Evolutionary conservation across 2,329 filamentous ascomycete species (phyloP), one percentile per base, ranked within the genome.

Genomic region (Stachybotrys chartarum): DNA sequence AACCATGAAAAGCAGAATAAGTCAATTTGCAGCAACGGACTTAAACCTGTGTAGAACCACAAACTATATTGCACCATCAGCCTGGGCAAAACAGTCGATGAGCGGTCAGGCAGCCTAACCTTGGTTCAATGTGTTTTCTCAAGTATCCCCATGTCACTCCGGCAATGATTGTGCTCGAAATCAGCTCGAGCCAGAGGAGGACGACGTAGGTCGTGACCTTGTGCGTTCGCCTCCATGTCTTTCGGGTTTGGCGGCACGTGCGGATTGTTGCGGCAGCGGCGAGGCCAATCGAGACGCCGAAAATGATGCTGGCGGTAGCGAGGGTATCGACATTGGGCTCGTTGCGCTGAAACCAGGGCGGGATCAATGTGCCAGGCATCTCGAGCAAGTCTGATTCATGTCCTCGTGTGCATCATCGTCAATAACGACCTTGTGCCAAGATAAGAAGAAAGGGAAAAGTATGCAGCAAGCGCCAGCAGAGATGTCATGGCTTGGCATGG

Each of bases 111-210:
- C 31, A 24, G 32, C 11, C 57, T 53, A 55, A 65, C 63, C 63
- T 58, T 18, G 63, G 59, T 17, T 59, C 55, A 52, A 75, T 71
- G 45, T 58, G 63, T 14, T 60, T 64, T 48, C 65, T 58, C 5
- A 75, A 53, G 55, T 68, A 70, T 8, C 70, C 66, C 70, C 70
- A 76, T 24, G 64, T 67, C 5, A 72, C 56, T 5, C 70, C 61
- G 24, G 67, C 67, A 50, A 74, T 71, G 8, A 66, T 56, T 7
- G 66, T 60, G 57, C 67, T 72, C 3, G 69, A 63, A 10, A 68
- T 45, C 49, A 72, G 63, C 56, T 75, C 72, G 18, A 66, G 52
- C 74, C 75, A 77, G 48, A 76, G 69, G 60, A 75, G 63, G 55
- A 66, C 61, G 44, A 75, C 63, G 54, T 76, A 77, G 5, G 65